A percentile compares a stretch with the other conserved stretches of the same genome.
These are phyloP conservation scores for Globisporangium heterothallicum DNA, from an alignment of 352 stramenopile species.

Conservation along the genomic window DNA sequence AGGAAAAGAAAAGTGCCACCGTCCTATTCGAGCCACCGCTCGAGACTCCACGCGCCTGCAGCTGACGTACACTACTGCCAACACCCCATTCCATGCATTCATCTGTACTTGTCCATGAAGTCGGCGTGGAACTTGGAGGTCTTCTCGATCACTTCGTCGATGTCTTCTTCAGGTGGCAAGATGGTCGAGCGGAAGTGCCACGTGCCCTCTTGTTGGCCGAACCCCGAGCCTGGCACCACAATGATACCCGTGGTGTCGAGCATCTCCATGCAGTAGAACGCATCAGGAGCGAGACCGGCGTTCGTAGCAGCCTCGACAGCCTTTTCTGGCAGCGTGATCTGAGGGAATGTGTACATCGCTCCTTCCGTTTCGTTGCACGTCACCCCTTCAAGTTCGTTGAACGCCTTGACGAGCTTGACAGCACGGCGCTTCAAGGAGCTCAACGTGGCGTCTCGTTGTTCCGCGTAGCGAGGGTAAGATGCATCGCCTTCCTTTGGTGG, in stretches of 20 bases:
- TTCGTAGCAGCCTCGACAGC: constrained; percentile 78
- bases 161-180: constrained; percentile 94
- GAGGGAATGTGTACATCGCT: constrained; percentile 98
- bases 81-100: constrained; percentile 8
- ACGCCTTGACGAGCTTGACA: constrained; percentile 89
- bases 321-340: constrained; percentile 87
- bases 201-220: constrained; percentile 94
- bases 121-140: constrained; percentile 93
- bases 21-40: no score
- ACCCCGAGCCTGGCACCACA: constrained; percentile 97
- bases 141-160: constrained; percentile 92
- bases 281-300: constrained; percentile 86
- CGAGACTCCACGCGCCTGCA: no score
- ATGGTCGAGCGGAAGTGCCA: constrained; percentile 99
- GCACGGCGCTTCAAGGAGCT: constrained; percentile 92
- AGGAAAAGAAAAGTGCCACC: no score
- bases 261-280: constrained; percentile 96
- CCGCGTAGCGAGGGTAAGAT: constrained; percentile 86
- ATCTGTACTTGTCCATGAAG: constrained; percentile 95
- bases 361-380: constrained; percentile 96
- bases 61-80: not conserved
- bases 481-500: constrained; percentile 87
- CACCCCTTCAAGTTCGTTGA: constrained; percentile 96
- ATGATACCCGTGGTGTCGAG: constrained; percentile 97
- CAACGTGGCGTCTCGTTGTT: constrained; percentile 92